phyloP scores from a whole-genome alignment of 352 stramenopile genomes.

The Thalassiosira mediterranea region DNA sequence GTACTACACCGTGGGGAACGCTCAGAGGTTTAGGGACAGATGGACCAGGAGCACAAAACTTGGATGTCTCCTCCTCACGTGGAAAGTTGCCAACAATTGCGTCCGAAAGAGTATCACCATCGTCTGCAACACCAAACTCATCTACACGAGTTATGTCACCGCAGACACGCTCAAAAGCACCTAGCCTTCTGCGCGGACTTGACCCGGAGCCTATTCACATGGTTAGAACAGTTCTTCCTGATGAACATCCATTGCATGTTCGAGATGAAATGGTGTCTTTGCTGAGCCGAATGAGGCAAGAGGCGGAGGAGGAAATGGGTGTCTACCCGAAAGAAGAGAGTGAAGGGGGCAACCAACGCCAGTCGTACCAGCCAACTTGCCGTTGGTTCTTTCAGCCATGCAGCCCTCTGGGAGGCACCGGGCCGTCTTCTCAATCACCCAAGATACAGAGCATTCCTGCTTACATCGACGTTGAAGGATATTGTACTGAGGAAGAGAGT shows the following conservation, averaged over 20 bases:
- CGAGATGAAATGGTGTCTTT: conserved; percentile 62
- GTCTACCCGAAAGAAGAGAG: conserved; percentile 20
- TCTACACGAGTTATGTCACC: no score
- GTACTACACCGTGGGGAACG: conserved; percentile 10
- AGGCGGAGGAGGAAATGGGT: conserved; percentile 47
- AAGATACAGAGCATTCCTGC: conserved; percentile 63
- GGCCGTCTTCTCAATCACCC: conserved; percentile 20
- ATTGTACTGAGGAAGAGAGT: conserved; percentile 71
- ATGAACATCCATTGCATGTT: conserved; percentile 67
- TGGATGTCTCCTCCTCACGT: conserved; percentile 15
- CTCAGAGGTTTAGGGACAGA: no score
- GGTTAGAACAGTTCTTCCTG: conserved; percentile 62
- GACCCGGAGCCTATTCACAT: conserved; percentile 68
- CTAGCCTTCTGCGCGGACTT: conserved; percentile 10
- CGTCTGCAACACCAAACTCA: no score
- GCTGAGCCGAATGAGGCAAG: conserved; percentile 35
- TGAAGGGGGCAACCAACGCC: conserved; percentile 1
- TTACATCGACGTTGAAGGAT: conserved; percentile 80
- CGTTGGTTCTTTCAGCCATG: conserved; percentile 79
- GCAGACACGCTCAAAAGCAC: no score
- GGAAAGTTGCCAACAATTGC: no score
- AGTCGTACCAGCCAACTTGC: conserved; percentile 50
- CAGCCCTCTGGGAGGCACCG: conserved; percentile 33
- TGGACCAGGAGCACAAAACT: no score
- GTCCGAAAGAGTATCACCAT: no score